phyloP scores from a whole-genome alignment of 257 asterid genomes.

The Nicotiana sylvestris region DNA sequence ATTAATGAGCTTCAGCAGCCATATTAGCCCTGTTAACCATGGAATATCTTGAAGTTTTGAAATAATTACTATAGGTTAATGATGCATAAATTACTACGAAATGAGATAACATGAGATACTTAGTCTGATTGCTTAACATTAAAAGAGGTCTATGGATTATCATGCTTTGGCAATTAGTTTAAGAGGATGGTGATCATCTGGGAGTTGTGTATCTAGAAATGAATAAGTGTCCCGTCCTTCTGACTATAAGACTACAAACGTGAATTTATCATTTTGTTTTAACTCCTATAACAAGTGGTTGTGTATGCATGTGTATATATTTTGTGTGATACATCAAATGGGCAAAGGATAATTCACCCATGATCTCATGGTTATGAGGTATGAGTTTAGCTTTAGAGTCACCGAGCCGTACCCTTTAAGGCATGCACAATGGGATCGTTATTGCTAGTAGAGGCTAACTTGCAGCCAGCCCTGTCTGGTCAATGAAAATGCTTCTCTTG shows the following conservation, averaged over 20 bases:
- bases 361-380: neutral
- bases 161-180: slow-evolving; percentile 1
- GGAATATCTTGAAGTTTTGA: neutral
- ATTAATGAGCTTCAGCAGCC: neutral
- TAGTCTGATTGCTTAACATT: neutral
- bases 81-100: neutral
- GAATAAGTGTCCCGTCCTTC: neutral
- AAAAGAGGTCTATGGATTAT: neutral
- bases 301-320: neutral
- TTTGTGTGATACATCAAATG: neutral
- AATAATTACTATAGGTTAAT: neutral
- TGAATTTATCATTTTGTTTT: neutral
- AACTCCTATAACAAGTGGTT: neutral
- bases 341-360: neutral
- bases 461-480: neutral
- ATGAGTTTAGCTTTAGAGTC: neutral
- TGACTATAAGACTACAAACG: neutral
- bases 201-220: slow-evolving; percentile 7
- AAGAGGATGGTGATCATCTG: neutral
- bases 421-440: neutral
- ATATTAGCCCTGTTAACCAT: neutral
- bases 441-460: neutral
- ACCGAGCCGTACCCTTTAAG: neutral
- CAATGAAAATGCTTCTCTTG: neutral
- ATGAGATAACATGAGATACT: neutral